These are phyloP conservation scores for Collybia mongolica DNA, from an alignment of 768 basidiomycete genomes.

Conservation along the genomic window DNA sequence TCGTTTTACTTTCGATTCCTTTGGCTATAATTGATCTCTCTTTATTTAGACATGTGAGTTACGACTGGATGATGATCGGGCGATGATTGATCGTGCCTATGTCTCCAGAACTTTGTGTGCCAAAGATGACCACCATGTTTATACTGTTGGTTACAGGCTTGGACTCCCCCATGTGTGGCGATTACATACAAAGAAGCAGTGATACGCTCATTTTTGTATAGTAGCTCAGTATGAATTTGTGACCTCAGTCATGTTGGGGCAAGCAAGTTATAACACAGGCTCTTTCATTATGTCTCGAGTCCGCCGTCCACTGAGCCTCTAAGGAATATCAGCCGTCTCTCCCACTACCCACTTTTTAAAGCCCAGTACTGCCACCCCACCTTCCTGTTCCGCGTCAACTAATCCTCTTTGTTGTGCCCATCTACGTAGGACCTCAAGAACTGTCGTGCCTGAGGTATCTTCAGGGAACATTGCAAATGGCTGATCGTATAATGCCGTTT, in stretches of 20 bases:
- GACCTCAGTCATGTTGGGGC: too few relatives aligned
- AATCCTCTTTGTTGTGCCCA: slow-evolving; percentile 58
- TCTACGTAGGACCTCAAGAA: slow-evolving; percentile 41
- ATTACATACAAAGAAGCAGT: slow-evolving; percentile 18
- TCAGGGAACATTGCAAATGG: slow-evolving; percentile 76
- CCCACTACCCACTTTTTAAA: slow-evolving; percentile 70
- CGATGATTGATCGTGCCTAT: slow-evolving; percentile 1
- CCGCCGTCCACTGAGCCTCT: background rate
- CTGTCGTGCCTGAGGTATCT: slow-evolving; percentile 38
- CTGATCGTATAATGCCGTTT: slow-evolving; percentile 68
- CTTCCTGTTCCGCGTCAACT: slow-evolving; percentile 15
- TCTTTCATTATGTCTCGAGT: too few relatives aligned
- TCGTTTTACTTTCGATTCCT: slow-evolving; percentile 2
- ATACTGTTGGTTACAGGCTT: slow-evolving; percentile 34
- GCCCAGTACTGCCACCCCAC: slow-evolving; percentile 45
- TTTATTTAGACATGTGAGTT: slow-evolving; percentile 40
- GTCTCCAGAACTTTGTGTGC: slow-evolving; percentile 47
- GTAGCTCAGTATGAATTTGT: background rate
- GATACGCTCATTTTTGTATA: slow-evolving; percentile 6
- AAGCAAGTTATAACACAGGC: too few relatives aligned
- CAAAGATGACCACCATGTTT: slow-evolving; percentile 57
- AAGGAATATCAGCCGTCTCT: slow-evolving; percentile 23
- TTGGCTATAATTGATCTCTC: slow-evolving; percentile 5
- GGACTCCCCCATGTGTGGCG: slow-evolving; percentile 51
- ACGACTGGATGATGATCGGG: slow-evolving; percentile 14